Evolutionary conservation across 169 alveolate genomes (phyloP).

Genomic region (Plasmodium berghei): DNA sequence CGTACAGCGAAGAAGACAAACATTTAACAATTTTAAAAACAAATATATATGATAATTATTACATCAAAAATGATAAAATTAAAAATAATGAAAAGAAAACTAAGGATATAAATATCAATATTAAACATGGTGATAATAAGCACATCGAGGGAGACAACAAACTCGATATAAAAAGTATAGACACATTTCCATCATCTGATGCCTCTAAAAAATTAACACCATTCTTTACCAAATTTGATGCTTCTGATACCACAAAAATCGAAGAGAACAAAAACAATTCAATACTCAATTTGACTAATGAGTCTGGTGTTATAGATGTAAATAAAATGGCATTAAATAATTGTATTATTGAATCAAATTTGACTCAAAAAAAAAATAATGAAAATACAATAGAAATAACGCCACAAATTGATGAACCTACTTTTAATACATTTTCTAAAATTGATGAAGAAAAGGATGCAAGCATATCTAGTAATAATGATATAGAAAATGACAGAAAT

Average conservation of each 20-base stretch:
- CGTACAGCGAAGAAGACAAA: not conserved
- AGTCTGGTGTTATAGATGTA: not conserved
- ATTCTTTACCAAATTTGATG: slow-evolving; percentile 35
- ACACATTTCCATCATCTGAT: not conserved
- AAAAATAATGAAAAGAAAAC: slow-evolving; percentile 13
- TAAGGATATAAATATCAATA: not conserved
- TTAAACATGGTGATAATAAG: slow-evolving; percentile 1
- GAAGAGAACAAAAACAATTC: not conserved
- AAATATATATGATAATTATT: slow-evolving; percentile 32
- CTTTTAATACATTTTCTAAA: not conserved
- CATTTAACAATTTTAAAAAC: slow-evolving; percentile 9
- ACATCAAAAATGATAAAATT: slow-evolving; percentile 33
- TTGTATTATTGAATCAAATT: slow-evolving; percentile 9
- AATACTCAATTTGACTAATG: slow-evolving; percentile 6
- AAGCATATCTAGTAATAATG: not conserved
- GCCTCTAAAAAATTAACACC: slow-evolving; percentile 13
- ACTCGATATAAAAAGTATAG: not conserved
- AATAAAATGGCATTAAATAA: slow-evolving; percentile 1
- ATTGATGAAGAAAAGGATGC: not conserved
- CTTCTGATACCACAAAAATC: slow-evolving; percentile 15
- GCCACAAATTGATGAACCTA: not conserved
- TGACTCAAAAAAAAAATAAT: not conserved
- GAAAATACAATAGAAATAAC: not conserved
- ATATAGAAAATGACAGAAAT: not conserved
- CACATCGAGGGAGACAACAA: not conserved